A percentile compares a stretch with the other conserved stretches of the same genome.
phyloP scores from a whole-genome alignment of 495 filamentous ascomycete genomes.

The Tuber microsphaerosporum region DNA sequence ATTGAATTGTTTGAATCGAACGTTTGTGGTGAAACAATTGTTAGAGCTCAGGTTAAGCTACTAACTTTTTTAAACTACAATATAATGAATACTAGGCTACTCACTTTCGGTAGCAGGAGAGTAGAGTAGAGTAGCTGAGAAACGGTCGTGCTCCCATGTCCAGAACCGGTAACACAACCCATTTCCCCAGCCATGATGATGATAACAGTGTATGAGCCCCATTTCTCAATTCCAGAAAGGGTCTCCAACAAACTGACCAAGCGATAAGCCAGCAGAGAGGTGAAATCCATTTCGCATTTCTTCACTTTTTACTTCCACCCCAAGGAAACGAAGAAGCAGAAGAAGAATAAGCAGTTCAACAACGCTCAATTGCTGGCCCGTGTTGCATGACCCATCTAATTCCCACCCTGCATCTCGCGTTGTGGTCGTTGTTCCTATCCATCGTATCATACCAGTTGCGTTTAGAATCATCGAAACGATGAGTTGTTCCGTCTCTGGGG shows the following conservation, averaged over 20 bases:
- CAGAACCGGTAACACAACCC: not conserved
- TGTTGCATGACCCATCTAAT: constrained; percentile 37
- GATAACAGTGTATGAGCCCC: not conserved
- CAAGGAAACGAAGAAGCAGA: not conserved
- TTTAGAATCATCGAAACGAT: constrained; percentile 39
- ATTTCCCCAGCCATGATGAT: not conserved
- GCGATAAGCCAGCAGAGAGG: constrained; percentile 2
- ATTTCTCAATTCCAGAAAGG: not conserved
- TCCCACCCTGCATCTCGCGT: constrained; percentile 39
- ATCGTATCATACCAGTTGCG: constrained; percentile 38
- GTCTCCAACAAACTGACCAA: not conserved
- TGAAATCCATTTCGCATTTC: not conserved
- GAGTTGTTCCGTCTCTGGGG: constrained; percentile 39
- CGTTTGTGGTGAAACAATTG: not conserved
- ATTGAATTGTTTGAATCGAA: not conserved
- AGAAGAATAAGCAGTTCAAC: constrained; percentile 10
- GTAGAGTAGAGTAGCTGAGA: not conserved
- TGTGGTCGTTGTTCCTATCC: constrained; percentile 39
- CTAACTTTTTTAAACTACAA: not conserved
- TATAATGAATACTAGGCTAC: not conserved
- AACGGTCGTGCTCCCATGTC: not conserved
- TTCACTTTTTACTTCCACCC: not conserved
- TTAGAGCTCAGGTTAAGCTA: not conserved
- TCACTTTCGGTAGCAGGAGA: not conserved
- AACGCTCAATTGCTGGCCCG: constrained; percentile 39